Base-by-base conservation (phyloP, 2,329 filamentous ascomycete genomes). In the Fusarium subtropicale region DNA sequence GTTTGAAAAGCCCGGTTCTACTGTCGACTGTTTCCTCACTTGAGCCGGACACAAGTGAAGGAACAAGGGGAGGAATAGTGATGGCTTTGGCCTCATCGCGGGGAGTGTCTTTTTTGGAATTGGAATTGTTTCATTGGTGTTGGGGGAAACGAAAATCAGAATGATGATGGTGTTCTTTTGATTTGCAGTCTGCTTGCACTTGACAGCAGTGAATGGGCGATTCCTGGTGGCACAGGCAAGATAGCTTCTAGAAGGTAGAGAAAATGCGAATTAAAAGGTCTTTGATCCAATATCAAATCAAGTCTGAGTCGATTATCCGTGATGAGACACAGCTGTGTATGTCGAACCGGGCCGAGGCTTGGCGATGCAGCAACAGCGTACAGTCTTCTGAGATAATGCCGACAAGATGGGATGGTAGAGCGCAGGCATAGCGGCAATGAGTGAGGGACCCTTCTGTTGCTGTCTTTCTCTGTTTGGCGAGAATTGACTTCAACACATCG, bases 221-320 rank as follows among this genome's bases (percentile, higher is more conserved):
- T 36, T 42, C 52, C 53, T 53, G 59, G 61, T 47, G 56, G 63
- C 47, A 53, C 51, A 62, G 53, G 60, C 51, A 60, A 66, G 61
- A 42, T 56, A 61, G 64, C 65, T 64, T 56, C 73, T 75, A 76
- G 75, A 76, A 60, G 56, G 69, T 76, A 76, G 75, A 76, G 48
- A 76, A 75, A 74, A 76, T 74, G 55, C 60, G 53, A 73, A 56
- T 51, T 65, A 63, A 65, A 73, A 56, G 66, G 31, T 55, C 52
- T 13, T 62, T 52, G 51, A 39, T 67, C 58, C 52, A 66, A 33
- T 28, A 30, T 30, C 12, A 51, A 28, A 8, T 22, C 34, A n/a
- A 41, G 20, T 41, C 38, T 10, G 20, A 30, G 7, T 47, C 20
- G 12, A 39, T 12, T 12, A 38, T 38, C 36, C 36, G 5, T 57